Conservation (phyloP, 108 stramenopile genomes). For the Cyclotella choctawhatcheeana region DNA sequence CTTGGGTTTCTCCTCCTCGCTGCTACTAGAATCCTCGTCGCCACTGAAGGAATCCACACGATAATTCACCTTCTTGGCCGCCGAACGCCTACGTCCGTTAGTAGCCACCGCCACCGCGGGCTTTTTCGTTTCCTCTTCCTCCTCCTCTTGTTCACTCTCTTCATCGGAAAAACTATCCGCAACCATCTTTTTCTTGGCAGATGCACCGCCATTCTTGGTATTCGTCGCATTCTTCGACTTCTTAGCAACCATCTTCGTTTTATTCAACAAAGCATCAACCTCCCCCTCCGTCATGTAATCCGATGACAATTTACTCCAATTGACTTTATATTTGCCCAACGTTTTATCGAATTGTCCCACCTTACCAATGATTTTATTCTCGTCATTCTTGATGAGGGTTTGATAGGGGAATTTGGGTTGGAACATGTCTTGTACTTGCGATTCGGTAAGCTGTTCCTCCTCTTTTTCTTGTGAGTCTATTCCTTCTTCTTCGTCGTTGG, state of each 20-base stretch:
- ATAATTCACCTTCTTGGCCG: constrained; percentile 18
- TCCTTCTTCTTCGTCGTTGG: no score
- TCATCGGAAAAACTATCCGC: no score
- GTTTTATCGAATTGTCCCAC: background rate
- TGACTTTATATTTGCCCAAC: background rate
- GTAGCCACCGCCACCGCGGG: background rate
- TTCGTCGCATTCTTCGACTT: background rate
- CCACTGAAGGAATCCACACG: background rate
- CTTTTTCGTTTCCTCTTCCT: background rate
- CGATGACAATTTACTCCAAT: background rate
- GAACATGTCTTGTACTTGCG: background rate
- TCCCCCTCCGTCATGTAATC: background rate
- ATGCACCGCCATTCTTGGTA: background rate
- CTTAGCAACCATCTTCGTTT: background rate
- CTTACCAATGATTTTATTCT: background rate
- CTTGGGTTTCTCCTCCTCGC: constrained; percentile 12
- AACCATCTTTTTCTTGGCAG: background rate
- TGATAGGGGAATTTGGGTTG: background rate
- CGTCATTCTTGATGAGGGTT: background rate
- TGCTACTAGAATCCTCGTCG: constrained; percentile 6
- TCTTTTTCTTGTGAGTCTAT: no score
- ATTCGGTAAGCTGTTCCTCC: no score
- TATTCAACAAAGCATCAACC: background rate
- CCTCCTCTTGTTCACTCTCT: background rate
- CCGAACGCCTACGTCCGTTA: background rate